Evolutionary conservation across 495 filamentous ascomycete species (phyloP), one percentile per base, ranked within the genome.

Genomic region (Penicillium angulare): DNA sequence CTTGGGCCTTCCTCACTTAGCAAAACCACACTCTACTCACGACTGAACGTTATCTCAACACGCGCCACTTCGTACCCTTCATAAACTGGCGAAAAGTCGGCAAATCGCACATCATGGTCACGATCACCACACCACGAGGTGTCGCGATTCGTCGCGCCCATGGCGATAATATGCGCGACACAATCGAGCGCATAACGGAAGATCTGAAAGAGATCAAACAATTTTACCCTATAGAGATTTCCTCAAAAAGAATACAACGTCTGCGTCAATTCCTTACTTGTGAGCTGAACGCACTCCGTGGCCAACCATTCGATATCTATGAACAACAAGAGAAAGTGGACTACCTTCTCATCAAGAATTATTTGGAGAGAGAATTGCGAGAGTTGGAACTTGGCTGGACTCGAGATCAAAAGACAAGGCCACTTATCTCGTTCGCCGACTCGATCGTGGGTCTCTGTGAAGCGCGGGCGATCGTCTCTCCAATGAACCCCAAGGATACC

Each of bases 311-410:
- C 50, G 51, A 59, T 5, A 50, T 52, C 2, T 65, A 64, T 13
- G 58, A 66, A 18, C 74, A 76, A 49, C 56, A 73, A 16, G 65
- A 61, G 29, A 72, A 65, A 41, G 66, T 74, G 0, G 75, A 78
- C 43, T 69, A 72, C 41, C 24, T 78, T 15, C 63, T 77, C 1
- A 47, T 77, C 27, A 62, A 67, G 20, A 77, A 70, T 35, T 74
- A 66, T 42, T 36, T 78, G 17, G 53, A 56, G 8, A 60, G 72
- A 10, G 49, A 68, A 13, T 43, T 55, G 9, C 61, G 63, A 10
- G 64, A 65, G 13, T 52, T 77, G 7, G 53, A 72, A 2, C 65
- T 75, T 3, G 73, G 73, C 20, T 54, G 36, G 4, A 52, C 48
- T 13, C 60, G 66, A 21, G 62, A 76, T 48, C 43, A 59, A 27